Evolutionary conservation across 1,284 basidiomycete genomes (phyloP).

Genomic region (Sanghuangporus weigelae): DNA sequence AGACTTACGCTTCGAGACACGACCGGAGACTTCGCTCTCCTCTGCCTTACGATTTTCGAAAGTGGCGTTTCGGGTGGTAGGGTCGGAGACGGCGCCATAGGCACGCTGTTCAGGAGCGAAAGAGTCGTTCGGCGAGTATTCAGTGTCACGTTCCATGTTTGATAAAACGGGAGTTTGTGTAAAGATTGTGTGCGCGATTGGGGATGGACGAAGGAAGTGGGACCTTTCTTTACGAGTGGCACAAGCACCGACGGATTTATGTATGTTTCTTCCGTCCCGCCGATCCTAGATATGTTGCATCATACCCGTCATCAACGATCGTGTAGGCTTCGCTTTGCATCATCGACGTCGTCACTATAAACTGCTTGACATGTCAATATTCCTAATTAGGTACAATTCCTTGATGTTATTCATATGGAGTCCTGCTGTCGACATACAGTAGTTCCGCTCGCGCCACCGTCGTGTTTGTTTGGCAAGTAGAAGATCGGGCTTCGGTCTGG

Average conservation of each 20-base stretch:
- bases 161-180: not conserved
- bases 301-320: not conserved
- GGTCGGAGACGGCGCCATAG: not conserved
- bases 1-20: conserved; percentile 8
- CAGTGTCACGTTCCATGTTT: not conserved
- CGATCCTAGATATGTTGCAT: not conserved
- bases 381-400: too few relatives aligned
- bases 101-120: not conserved
- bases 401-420: too few relatives aligned
- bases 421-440: too few relatives aligned
- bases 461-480: too few relatives aligned
- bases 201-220: not conserved
- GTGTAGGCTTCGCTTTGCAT: not conserved
- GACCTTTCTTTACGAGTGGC: not conserved
- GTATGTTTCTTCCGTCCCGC: not conserved
- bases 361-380: not conserved
- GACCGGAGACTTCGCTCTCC: conserved; percentile 7
- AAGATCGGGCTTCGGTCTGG: too few relatives aligned
- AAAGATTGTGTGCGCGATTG: not conserved
- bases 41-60: conserved; percentile 7
- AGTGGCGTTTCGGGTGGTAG: not conserved
- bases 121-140: not conserved
- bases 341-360: not conserved
- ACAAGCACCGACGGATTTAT: not conserved
- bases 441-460: too few relatives aligned